phyloP scores from a whole-genome alignment of 306 rosid species.

The Lagenaria siceraria region DNA sequence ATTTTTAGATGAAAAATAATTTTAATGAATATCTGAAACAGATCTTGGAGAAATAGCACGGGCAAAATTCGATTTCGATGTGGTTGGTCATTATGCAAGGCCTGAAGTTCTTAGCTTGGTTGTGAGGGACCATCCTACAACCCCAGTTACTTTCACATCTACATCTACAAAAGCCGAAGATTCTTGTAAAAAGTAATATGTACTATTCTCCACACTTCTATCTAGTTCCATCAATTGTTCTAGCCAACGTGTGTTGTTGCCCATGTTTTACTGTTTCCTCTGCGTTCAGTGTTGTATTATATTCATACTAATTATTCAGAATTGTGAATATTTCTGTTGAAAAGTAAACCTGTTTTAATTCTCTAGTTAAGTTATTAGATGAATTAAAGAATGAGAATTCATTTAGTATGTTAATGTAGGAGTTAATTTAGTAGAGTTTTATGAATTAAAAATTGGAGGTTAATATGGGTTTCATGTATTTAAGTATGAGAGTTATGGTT shows the following conservation, averaged over 20 bases:
- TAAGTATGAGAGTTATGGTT: too few relatives aligned
- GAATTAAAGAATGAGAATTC: too few relatives aligned
- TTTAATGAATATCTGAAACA: conserved; percentile 6
- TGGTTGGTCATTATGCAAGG: conserved; percentile 85
- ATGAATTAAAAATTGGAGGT: too few relatives aligned
- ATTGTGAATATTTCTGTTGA: not conserved
- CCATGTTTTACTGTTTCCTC: not conserved
- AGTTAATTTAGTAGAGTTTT: too few relatives aligned
- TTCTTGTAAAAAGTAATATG: conserved; percentile 15
- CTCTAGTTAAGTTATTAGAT: too few relatives aligned
- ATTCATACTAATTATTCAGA: not conserved
- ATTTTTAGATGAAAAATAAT: not conserved
- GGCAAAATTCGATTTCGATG: conserved; percentile 77
- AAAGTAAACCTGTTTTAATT: too few relatives aligned
- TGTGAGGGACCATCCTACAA: conserved; percentile 64
- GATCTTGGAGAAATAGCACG: conserved; percentile 83
- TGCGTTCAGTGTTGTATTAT: not conserved
- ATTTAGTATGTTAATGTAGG: too few relatives aligned
- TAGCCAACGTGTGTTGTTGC: not conserved
- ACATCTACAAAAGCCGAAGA: conserved; percentile 33
- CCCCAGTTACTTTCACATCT: conserved; percentile 61
- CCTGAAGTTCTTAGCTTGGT: conserved; percentile 79
- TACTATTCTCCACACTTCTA: not conserved
- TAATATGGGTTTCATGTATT: too few relatives aligned
- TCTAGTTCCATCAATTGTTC: not conserved